Evolutionary conservation across 257 asterid species (phyloP), one percentile per base, ranked within the genome.

Genomic region (Fraxinus anomala): DNA sequence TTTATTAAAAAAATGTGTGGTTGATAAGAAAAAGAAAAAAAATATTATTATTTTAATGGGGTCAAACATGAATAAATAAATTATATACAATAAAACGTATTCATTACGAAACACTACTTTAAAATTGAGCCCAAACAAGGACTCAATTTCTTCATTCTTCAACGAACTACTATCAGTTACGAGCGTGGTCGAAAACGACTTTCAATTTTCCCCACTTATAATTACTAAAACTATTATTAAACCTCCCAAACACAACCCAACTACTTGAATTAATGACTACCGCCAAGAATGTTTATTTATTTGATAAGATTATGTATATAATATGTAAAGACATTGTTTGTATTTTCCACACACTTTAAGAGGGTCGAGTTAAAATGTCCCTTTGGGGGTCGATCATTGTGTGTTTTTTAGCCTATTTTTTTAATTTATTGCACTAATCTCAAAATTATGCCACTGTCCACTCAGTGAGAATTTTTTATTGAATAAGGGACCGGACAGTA

Each of bases 361-460:
- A 79, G 84, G 79, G 85, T 87, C 79, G 76, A 79, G 96, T 91
- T 91, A 88, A 89, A 89, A 81, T 89, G 87, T 68, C 79, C 87
- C 97, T 92, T 91, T 91, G 33, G 88, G 71, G 81, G 80, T 88
- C 91, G 88, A 91, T 92, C 88, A 92, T 91, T 91, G 86, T 84
- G 63, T 84, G 81, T 79, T 73, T 84, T 86, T 78, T 68, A 4
- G 42, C 24, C 77, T 79, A 77, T 59, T 23, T 33, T 33, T 54
- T 28, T 11, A 30, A 40, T 65, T 23, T 12, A 1, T 44, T 23
- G 33, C 36, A 63, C 69, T 63, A 26, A 63, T 63, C 69, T 63
- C 17, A 36, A 63, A 63, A 26, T 63, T 24, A 63, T 63, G 34
- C 69, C 36, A 63, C 69, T 63, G 24, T 24, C 19, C 69, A 63